Evolutionary conservation across 2,329 filamentous ascomycete genomes (phyloP).

Genomic region (Aspergillus fumigatus): DNA sequence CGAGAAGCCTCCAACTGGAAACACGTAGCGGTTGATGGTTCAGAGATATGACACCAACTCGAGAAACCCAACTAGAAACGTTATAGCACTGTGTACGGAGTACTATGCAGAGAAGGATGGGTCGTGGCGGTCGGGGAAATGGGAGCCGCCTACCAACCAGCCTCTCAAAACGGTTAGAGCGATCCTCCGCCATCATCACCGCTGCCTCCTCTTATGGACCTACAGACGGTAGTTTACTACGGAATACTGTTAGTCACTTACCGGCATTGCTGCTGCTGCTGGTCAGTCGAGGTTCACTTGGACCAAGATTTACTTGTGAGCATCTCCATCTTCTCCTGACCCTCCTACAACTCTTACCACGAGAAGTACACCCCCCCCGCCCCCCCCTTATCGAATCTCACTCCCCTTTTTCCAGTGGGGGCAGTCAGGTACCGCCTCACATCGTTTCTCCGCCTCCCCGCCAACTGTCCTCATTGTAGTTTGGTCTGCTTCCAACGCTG

Average conservation of each 20-base stretch:
- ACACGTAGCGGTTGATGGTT: no score
- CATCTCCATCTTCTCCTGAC: neutral
- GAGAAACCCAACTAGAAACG: no score
- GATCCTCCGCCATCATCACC: neutral
- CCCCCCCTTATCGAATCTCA: constrained; percentile 1
- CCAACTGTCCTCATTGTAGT: constrained; percentile 18
- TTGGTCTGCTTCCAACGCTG: constrained; percentile 7
- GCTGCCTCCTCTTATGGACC: neutral
- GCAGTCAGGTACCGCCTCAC: constrained; percentile 13
- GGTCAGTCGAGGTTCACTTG: constrained; percentile 4
- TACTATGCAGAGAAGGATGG: no score
- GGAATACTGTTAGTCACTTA: neutral
- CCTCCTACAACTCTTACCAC: neutral
- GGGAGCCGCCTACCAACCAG: neutral
- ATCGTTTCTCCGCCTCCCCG: constrained; percentile 12
- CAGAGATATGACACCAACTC: no score
- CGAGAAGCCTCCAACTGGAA: no score
- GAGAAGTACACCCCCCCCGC: neutral
- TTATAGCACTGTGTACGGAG: no score
- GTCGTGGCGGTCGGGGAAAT: neutral
- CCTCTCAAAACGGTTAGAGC: neutral
- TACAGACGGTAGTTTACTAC: neutral
- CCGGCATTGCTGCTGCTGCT: constrained; percentile 4
- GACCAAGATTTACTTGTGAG: constrained; percentile 3
- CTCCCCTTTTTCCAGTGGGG: constrained; percentile 4